phyloP scores from a whole-genome alignment of 2,329 filamentous ascomycete genomes.

The Colletotrichum musae region DNA sequence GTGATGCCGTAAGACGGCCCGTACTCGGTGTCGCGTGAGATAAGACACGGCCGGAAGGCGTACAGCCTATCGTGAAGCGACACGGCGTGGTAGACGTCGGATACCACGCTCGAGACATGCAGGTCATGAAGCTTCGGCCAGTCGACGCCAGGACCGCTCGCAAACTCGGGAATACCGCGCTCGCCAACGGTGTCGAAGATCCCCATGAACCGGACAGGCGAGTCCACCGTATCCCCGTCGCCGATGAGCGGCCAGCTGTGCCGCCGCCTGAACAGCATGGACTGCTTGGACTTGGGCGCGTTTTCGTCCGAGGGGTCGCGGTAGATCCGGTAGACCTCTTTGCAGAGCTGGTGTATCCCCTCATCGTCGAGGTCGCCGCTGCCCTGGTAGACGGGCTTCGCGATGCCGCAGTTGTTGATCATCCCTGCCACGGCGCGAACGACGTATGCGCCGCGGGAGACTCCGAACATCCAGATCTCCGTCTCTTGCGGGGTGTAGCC shows the following conservation, averaged over 20 bases:
- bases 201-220: conserved; percentile 45
- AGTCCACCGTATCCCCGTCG: conserved; percentile 27
- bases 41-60: conserved; percentile 43
- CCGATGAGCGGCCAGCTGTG: conserved; percentile 38
- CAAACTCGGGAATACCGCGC: conserved; percentile 43
- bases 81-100: conserved; percentile 45
- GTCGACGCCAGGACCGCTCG: conserved; percentile 43
- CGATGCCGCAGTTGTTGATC: conserved; percentile 50
- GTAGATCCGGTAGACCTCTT: conserved; percentile 45
- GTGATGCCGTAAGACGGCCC: conserved; percentile 39
- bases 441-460: conserved; percentile 46
- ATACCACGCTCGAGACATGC: conserved; percentile 45
- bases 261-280: conserved; percentile 37
- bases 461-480: conserved; percentile 48
- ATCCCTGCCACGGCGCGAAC: conserved; percentile 46
- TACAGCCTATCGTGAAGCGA: conserved; percentile 44
- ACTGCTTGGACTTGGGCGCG: conserved; percentile 40
- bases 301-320: conserved; percentile 41
- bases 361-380: conserved; percentile 26
- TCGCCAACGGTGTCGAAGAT: conserved; percentile 46
- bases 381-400: conserved; percentile 33
- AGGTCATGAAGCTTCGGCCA: conserved; percentile 47
- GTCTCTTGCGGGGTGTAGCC: conserved; percentile 27
- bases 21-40: conserved; percentile 33
- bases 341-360: conserved; percentile 36